Evolutionary conservation across 192 early-diverging fungal species (phyloP), one percentile per base, ranked within the genome.

Genomic region (Coemansia sp.): DNA sequence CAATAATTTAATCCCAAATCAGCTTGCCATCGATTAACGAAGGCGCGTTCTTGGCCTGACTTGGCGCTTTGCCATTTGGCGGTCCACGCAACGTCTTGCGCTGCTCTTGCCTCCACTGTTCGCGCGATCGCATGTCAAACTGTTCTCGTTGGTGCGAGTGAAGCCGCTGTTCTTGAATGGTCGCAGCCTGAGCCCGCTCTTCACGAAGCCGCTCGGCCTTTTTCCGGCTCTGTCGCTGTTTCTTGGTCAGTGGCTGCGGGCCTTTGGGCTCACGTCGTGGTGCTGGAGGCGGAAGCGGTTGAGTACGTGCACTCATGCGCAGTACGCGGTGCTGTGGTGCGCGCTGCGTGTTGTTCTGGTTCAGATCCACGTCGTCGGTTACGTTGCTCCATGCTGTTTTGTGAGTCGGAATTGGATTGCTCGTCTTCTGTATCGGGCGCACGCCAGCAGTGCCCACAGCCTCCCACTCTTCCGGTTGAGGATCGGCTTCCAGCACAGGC

Each of bases 151-250:
- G 79, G 57, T 90, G 89, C 52, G 83, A 76, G 32, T 72, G 73
- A 6, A 84, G 74, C 19, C 88, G 72, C 60, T 85, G 74, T 7
- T 71, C 84, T 61, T 90, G 88, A 14, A 84, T 32, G 6, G 75
- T 80, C 17, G 86, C 79, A 1, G 32, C 56, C 2, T 81, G 49
- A 0, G 73, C 78, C 21, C 84, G 85, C 8, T 80, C 83, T 50
- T 86, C 86, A 48, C 86, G 87, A 60, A 60, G 68, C 41, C 81
- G 83, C 47, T 82, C 79, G 19, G 82, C 83, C 69, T 82, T 82
- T 3, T 80, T 72, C 29, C 73, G 62, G 56, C 85, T 88, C 75
- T 89, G 84, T 14, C 85, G 73, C 58, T 89, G 88, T 60, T 84
- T 87, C 54, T 85, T 89, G 57, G 83, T 86, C 41, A 86, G 48